Evolutionary conservation across 2,329 filamentous ascomycete genomes (phyloP), one percentile per base, ranked within the genome.

Genomic region (Paecilomyces sp.): DNA sequence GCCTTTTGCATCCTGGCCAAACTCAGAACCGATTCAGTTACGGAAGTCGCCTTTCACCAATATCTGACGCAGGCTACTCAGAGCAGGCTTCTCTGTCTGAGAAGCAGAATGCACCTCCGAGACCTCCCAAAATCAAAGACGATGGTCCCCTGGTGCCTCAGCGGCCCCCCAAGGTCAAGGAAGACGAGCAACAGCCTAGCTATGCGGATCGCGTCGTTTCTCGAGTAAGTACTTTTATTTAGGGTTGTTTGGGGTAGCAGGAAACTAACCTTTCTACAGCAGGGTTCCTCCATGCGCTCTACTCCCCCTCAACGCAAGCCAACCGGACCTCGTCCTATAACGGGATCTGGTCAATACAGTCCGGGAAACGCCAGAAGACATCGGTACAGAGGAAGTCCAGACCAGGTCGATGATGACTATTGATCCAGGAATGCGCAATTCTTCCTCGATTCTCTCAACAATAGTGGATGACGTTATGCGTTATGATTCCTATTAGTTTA

Each of bases 61-160:
- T 79, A 54, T 81, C 78, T 2, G 79, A 81, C 57, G 70, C 68
- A 24, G 77, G 75, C 41, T 77, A 77, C 61, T 80, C 78, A n/a
- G 73, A 78, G 59, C 64, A 67, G 30, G 77, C 72, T 60, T 75
- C 75, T 24, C 67, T 68, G 24, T 62, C 67, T 5, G 64, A 65
- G 33, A 69, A 67, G 58, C 71, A 72, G 28, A 67, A 72, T 18
- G 76, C 71, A 0, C 79, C 81, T 18, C 76, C 81, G 13, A 77
- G 82, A 54, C 78, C 80, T n/a, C 79, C 81, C 15, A 84, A 84
- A 67, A 71, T 82, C 60, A 76, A 75, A 59, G 83, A 86, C 59
- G 80, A 85, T 24, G 84, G 83, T 0, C 85, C 85, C 5, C 73
- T 88, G 54, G 74, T 88, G 24, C 85, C 85, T 13, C 79, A 80